Evolutionary conservation across 163 green algal species (phyloP).

Genomic region (Smithsoniella earleae): DNA sequence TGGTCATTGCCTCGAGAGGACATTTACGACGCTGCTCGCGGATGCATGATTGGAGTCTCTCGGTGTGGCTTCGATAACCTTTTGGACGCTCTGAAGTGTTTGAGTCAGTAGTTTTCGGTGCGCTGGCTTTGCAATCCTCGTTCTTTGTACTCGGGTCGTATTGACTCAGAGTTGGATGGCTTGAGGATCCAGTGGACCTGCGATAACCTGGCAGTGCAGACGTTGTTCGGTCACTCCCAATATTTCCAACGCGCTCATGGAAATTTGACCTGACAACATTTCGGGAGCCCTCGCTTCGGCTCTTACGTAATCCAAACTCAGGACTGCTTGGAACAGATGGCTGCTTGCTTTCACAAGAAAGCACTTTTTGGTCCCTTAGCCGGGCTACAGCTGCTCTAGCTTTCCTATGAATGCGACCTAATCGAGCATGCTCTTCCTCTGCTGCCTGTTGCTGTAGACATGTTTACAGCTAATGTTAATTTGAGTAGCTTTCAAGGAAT

Average conservation of each 20-base stretch:
- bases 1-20: constrained; percentile 12
- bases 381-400: neutral
- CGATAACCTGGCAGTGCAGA: neutral
- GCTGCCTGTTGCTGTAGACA: neutral
- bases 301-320: too few species aligned
- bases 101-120: neutral
- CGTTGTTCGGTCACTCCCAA: neutral
- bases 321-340: neutral
- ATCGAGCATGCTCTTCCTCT: neutral
- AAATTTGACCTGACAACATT: neutral
- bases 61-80: constrained; percentile 5
- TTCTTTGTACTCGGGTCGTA: neutral
- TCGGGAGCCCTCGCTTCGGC: neutral
- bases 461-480: neutral
- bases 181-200: neutral
- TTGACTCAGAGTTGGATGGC: too few species aligned
- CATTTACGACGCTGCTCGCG: neutral
- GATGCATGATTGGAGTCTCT: constrained; percentile 14
- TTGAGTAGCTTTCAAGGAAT: neutral
- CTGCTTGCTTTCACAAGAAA: neutral
- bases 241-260: neutral
- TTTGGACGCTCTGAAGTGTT: constrained; percentile 16
- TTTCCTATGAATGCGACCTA: neutral
- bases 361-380: neutral
- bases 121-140: neutral